phyloP scores from a whole-genome alignment of 106 monocot species.

The Dendrobium huoshanense region DNA sequence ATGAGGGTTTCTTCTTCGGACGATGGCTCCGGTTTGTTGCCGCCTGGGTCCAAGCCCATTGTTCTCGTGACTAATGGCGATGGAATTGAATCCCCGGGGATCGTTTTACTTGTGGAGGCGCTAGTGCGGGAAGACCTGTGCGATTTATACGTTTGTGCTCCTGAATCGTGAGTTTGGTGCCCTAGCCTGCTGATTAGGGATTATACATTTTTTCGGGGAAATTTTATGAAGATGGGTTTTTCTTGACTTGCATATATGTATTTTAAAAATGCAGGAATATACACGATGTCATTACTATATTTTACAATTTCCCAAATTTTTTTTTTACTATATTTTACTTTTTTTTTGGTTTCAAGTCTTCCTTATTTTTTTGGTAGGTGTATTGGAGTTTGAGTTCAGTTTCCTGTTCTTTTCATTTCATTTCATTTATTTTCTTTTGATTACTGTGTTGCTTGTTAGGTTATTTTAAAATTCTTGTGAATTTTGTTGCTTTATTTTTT shows the following conservation, averaged over 20 bases:
- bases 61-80: constrained; percentile 82
- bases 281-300: background rate
- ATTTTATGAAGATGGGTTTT: background rate
- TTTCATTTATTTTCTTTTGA: background rate
- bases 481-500: no score
- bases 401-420: background rate
- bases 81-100: constrained; percentile 79
- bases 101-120: constrained; percentile 60
- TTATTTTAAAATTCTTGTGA: no score
- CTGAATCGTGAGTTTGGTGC: constrained; percentile 63
- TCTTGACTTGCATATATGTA: background rate
- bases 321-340: background rate
- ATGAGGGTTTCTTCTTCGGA: background rate
- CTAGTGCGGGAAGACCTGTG: constrained; percentile 51
- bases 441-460: background rate
- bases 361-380: background rate
- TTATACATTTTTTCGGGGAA: background rate
- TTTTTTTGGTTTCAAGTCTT: background rate
- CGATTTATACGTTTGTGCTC: constrained; percentile 77
- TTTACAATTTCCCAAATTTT: no score
- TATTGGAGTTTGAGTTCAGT: background rate
- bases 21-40: background rate
- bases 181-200: background rate
- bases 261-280: background rate
- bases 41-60: constrained; percentile 33